Evolutionary conservation across 352 stramenopile species (phyloP).

Genomic region (Globisporangium abappressorium): DNA sequence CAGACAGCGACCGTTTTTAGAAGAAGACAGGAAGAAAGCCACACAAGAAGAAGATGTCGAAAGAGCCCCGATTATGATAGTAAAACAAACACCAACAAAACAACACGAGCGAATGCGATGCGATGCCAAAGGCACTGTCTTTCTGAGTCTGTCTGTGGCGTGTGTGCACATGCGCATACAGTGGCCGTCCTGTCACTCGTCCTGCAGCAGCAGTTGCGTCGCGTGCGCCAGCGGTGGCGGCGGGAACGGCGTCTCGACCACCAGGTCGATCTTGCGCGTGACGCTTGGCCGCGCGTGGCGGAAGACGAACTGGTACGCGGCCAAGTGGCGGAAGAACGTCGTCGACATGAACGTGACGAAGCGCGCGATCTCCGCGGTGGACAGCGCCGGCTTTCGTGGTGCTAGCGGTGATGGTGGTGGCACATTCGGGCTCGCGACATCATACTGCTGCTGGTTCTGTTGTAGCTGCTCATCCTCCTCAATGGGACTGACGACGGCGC

Average conservation of each 20-base stretch:
- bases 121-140: background rate
- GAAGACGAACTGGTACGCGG: conserved; percentile 63
- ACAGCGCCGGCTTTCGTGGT: conserved; percentile 20
- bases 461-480: background rate
- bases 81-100: background rate
- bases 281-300: conserved; percentile 25
- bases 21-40: background rate
- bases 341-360: conserved; percentile 69
- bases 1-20: background rate
- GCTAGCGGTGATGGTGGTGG: background rate
- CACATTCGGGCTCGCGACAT: conserved; percentile 2
- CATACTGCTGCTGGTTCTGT: background rate
- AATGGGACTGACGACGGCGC: background rate
- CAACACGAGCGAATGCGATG: conserved; percentile 1
- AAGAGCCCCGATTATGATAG: background rate
- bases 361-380: conserved; percentile 37
- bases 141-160: background rate
- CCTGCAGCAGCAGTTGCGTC: background rate
- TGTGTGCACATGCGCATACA: background rate
- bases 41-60: background rate
- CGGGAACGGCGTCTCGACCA: conserved; percentile 49
- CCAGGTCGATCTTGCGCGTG: conserved; percentile 27
- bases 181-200: background rate
- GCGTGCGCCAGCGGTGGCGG: conserved; percentile 33
- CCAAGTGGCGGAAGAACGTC: conserved; percentile 69